Evolutionary conservation across 305 asterid genomes (phyloP), one percentile per base, ranked within the genome.

Genomic region (Nicotiana rustica): DNA sequence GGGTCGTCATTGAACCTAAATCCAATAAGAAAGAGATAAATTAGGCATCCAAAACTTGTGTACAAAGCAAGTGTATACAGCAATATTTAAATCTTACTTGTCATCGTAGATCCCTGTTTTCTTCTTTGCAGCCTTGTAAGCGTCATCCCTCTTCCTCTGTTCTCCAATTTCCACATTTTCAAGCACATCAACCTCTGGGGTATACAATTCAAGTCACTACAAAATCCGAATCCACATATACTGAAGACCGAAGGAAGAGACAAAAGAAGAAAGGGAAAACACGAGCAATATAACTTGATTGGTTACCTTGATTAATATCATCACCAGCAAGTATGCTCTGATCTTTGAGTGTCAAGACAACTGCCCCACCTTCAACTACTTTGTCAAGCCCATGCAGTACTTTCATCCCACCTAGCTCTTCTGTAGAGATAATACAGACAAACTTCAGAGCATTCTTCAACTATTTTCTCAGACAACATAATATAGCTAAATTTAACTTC

Each of bases 131-230:
- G 98, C 97, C 87, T 79, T 89, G 81, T 92, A 94, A 79, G 99
- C 98, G 2, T 94, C 98, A 21, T 96, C 86, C 91, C 99, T 90
- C 84, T 87, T 88, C 90, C 90, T 94, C 77, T 96, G 98, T 89
- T 96, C 97, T 84, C 99, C 98, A 83, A 96, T 91, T 90, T 96
- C 99, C 89, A 94, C 93, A 89, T 96, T 94, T 86, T 96, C 99
- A 83, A 96, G 98, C 91, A 89, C 89, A 91, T 96, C 99, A 91
- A 90, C 88, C 95, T 94, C 99, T 96, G 99, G 90, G 86, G 91
- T 90, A 93, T 90, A 96, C 91, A 92, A 92, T 81, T 88, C 88
- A 94, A 85, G 88, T 90, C 97, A 94, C 97, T 96, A 90, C 87
- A 92, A 93, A 87, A 94, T 96, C 96, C 91, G 97, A 92, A 92